phyloP scores from a whole-genome alignment of 2,329 filamentous ascomycete species.

The Penicillium sp. region DNA sequence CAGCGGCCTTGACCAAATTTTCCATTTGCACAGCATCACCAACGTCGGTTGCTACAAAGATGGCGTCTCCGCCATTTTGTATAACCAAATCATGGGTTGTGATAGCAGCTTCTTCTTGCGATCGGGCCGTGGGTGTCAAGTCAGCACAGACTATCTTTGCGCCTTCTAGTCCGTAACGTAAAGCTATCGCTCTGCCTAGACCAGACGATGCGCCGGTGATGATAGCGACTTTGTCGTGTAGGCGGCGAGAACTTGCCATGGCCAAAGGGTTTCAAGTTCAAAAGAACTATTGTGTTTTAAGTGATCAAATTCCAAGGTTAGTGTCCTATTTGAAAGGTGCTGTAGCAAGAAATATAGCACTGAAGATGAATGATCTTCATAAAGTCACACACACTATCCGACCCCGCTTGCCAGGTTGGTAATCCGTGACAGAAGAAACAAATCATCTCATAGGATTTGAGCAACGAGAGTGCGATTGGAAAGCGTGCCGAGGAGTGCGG shows the following conservation, averaged over 20 bases:
- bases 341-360: no score
- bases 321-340: no score
- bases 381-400: no score
- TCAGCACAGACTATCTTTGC: conserved; percentile 48
- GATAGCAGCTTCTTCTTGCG: conserved; percentile 21
- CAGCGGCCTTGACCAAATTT: conserved; percentile 37
- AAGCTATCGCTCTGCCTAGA: conserved; percentile 49
- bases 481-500: no score
- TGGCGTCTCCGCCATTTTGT: conserved; percentile 34
- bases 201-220: conserved; percentile 52
- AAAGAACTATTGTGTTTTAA: no score
- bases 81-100: conserved; percentile 45
- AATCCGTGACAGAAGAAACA: no score
- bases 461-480: no score
- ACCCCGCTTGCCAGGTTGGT: no score
- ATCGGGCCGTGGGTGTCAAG: conserved; percentile 25
- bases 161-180: conserved; percentile 45
- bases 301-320: no score
- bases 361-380: no score
- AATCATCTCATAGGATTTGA: no score
- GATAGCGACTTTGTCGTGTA: conserved; percentile 41
- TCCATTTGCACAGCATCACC: conserved; percentile 40
- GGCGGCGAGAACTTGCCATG: conserved; percentile 11
- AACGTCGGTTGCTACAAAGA: conserved; percentile 51
- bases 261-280: no score